These are phyloP conservation scores for Phytophthora sp. DNA, from an alignment of 352 stramenopile genomes.

Conservation along the genomic window DNA sequence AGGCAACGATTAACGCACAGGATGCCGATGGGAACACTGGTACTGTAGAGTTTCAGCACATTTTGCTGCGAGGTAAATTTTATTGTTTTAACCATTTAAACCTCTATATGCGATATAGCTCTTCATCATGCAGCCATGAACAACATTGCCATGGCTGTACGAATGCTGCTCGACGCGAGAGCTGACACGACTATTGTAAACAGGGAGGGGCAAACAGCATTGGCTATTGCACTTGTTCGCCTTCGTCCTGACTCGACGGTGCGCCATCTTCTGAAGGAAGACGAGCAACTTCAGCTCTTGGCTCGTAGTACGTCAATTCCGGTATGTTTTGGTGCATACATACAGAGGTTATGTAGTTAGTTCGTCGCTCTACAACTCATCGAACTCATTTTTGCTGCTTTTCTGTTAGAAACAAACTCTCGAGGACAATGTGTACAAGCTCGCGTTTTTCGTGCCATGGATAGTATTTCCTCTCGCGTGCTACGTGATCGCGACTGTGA, in stretches of 20 bases:
- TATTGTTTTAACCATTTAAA: too few relatives aligned
- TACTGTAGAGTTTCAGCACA: slow-evolving; percentile 16
- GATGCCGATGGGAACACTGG: slow-evolving; percentile 76
- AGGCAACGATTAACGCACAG: slow-evolving; percentile 53
- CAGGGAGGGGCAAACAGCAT: slow-evolving; percentile 50
- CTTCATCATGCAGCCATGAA: slow-evolving; percentile 71
- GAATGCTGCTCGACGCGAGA: slow-evolving; percentile 69
- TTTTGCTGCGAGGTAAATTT: too few relatives aligned
- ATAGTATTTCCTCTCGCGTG: slow-evolving; percentile 52
- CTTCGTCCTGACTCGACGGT: slow-evolving; percentile 47
- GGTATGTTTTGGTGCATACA: slow-evolving; percentile 26
- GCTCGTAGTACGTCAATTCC: slow-evolving; percentile 44
- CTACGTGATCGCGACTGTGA: slow-evolving; percentile 45
- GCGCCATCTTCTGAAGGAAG: slow-evolving; percentile 59
- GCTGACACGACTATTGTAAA: slow-evolving; percentile 59
- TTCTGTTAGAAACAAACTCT: slow-evolving; percentile 59
- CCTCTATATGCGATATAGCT: slow-evolving; percentile 32
- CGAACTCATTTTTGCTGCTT: not conserved
- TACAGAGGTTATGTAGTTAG: not conserved
- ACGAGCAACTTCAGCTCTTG: slow-evolving; percentile 58
- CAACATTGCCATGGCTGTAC: slow-evolving; percentile 65
- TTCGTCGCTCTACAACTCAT: too few relatives aligned
- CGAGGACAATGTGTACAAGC: slow-evolving; percentile 72
- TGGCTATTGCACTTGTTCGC: slow-evolving; percentile 45
- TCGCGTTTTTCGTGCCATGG: slow-evolving; percentile 80